These are phyloP conservation scores for carrot (Daucus carota) DNA, from an alignment of 129 eudicot genomes.

Conservation along the genomic window DH1_v3.0 NC_030381.2:48827001-48827500, in stretches of 20 bases:
- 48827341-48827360: neutral
- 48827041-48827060: neutral
- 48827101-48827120: constrained; percentile 96
- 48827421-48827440: neutral
- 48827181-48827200: neutral
- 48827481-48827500: neutral
- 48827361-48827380: neutral
- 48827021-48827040: neutral
- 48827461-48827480: neutral
- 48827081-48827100: constrained; percentile 75
- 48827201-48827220: constrained; percentile 71
- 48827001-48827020: neutral
- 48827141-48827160: neutral
- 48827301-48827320: neutral
- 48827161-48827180: neutral
- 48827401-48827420: neutral
- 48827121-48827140: constrained; percentile 54
- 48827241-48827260: constrained; percentile 29
- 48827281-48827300: neutral
- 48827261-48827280: neutral
- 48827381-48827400: neutral
- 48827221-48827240: constrained; percentile 75
- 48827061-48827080: constrained; percentile 72
- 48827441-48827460: neutral
- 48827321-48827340: constrained; percentile 5